Base-by-base conservation (phyloP, 2,329 filamentous ascomycete species). In the Diaporthe velutina region DNA sequence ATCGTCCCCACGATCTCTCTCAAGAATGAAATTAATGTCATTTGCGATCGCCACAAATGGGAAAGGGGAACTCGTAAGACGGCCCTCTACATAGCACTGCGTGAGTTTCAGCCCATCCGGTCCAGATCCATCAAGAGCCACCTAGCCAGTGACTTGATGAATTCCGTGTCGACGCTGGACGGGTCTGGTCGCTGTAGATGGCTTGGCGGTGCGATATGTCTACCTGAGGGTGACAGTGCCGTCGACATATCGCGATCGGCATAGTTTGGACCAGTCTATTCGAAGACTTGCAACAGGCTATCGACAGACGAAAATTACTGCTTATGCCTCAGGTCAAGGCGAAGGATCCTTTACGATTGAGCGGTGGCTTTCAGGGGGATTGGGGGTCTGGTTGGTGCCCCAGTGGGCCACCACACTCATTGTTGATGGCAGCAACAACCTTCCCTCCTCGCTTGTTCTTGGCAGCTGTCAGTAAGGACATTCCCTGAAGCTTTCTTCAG, bases 1-100 rank as follows among this genome's bases (percentile, higher is more conserved):
- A 25, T 58, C 28, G 28, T 38, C 57, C 57, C 70, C 70, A 72
- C 70, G 70, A 72, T 54, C 48, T 64, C n/a, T 50, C 35, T 42
- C 19, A 35, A 55, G 17, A 72, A 55, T n/a, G 57, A 72, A 72
- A 72, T 72, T 58, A 72, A 52, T 40, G 48, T 72, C 70, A 64
- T 72, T 72, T 72, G 54, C 35, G 57, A 72, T 72, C 45, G 57
- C 33, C 57, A 52, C 70, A 72, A 72, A 72, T 61, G 70, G 70
- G 70, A 72, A 64, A 50, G 70, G 57, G 70, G 70, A 61, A 33
- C 57, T 64, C 70, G 42, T 72, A 38, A 52, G 45, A 60, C 30
- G 58, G 12, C 33, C 33, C 35, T 61, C 64, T 52, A 67, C 64
- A 54, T 40, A 68, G 45, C 33, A 54, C 64, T 68, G 48, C 45